phyloP scores from a whole-genome alignment of 2,329 filamentous ascomycete genomes.

The Ceratocystiopsis brevicomis region DNA sequence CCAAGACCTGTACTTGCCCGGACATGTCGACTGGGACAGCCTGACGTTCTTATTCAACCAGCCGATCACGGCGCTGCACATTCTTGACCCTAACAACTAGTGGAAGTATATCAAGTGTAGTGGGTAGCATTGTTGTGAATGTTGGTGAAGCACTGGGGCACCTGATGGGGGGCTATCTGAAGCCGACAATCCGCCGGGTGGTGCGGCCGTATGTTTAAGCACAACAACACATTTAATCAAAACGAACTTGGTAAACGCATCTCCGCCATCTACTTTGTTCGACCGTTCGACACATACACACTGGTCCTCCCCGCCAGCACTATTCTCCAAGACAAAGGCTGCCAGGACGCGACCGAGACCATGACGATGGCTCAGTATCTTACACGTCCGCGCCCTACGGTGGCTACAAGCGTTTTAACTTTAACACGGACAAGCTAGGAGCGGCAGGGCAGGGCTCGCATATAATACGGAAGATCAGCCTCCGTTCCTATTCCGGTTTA shows the following conservation, averaged over 20 bases:
- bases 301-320: neutral
- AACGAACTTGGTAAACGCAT: neutral
- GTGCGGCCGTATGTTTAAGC: neutral
- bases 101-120: neutral
- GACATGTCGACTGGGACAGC: neutral
- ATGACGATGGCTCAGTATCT: neutral
- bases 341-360: neutral
- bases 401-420: neutral
- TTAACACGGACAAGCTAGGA: neutral
- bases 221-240: neutral
- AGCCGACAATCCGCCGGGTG: neutral
- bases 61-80: neutral
- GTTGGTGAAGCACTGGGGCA: neutral
- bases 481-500: neutral
- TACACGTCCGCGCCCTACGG: neutral
- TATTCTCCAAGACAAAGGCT: neutral
- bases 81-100: neutral
- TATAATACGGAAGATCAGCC: neutral
- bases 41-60: neutral
- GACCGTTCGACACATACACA: neutral
- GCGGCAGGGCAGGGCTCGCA: neutral
- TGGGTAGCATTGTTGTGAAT: neutral
- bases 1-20: neutral
- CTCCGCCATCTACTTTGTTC: neutral
- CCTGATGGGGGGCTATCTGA: neutral